Percentiles rank a stretch among this genome's conserved stretches.
These are phyloP conservation scores for barley (Hordeum vulgare) DNA, from an alignment of 176 grass and related monocot species.

Conservation along the genomic window MorexV3_pseudomolecules_assembly NC_058523.1:527584667-527585166, in stretches of 20 bases:
- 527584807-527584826: slow-evolving; percentile 81
- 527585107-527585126: background rate
- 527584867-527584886: slow-evolving; percentile 78
- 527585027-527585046: slow-evolving; percentile 94
- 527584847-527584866: slow-evolving; percentile 79
- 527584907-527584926: background rate
- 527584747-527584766: background rate
- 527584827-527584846: slow-evolving; percentile 74
- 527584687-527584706: background rate
- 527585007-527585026: slow-evolving; percentile 97
- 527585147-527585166: slow-evolving; percentile 79
- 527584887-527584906: slow-evolving; percentile 2
- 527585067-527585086: slow-evolving; percentile 1
- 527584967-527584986: slow-evolving; percentile 11
- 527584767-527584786: slow-evolving; percentile 11
- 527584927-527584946: background rate
- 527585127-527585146: slow-evolving; percentile 57
- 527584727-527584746: background rate
- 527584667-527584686: background rate
- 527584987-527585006: slow-evolving; percentile 96
- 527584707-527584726: background rate
- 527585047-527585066: slow-evolving; percentile 61
- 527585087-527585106: background rate
- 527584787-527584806: slow-evolving; percentile 96
- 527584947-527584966: slow-evolving; percentile 2